Base-by-base conservation (phyloP, 192 early-diverging fungal genomes). In the Phlyctochytrium arcticum region DNA sequence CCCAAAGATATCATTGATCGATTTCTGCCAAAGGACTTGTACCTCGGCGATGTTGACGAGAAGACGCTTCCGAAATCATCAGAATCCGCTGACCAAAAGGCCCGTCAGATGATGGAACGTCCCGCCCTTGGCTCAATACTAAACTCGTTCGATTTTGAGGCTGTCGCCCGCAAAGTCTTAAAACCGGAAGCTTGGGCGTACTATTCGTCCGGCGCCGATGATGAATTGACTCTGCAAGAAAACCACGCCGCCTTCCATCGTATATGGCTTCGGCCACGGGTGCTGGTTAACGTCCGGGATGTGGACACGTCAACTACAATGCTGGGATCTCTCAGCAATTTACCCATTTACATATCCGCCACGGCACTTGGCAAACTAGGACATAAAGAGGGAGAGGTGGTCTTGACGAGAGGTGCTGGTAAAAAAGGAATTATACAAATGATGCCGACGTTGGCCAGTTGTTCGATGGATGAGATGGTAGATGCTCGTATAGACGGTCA, bases 201-300 rank as follows among this genome's bases (percentile, higher is more conserved):
- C 74, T 94, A 90, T 60, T 89, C 86, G 34, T 88, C 86, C 31
- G 92, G 61, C 21, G 76, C 86, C 3, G 90, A 89, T 48, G 90
- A 94, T 64, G 90, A 92, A 76, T 79, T 91, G 32, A 89, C 89
- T 1, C 64, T 91, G 67, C 78, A 83, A 29, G 92, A 94, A 63
- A 94, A 94, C 68, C 87, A 86, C 37, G 75, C 69, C n/a, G 89
- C 89, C 8, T 92, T 87, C 67, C 79, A 82, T 49, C 81, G 89
- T 48, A 79, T 91, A 36, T 86, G 80, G 73, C 60, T 92, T 26
- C 76, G 79, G 27, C 83, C 83, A 2, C 70, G 77, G 23, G 76
- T 85, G 21, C 57, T 85, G 39, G 67, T 78, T 4, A 72, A 85
- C 68, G 83, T 85, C 4, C 42, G 48, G 19, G 21, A 68, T 8